A percentile compares a stretch with the other conserved stretches of the same genome.
These are phyloP conservation scores for Chlamydomonas reinhardtii DNA, from an alignment of 163 green algal species.

Conservation along the genomic window DNA sequence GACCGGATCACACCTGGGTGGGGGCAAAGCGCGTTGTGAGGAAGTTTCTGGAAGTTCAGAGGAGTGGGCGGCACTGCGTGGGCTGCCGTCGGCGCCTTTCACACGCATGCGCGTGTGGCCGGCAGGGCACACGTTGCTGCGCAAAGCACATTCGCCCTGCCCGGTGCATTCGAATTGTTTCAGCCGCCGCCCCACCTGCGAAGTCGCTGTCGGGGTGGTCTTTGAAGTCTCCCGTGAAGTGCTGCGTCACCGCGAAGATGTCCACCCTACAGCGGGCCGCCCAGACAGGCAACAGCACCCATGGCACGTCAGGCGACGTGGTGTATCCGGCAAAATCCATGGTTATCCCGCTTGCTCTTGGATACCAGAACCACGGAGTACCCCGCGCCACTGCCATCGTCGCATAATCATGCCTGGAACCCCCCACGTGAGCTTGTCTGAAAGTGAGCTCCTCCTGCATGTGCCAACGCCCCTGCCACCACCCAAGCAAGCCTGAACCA, in stretches of 20 bases:
- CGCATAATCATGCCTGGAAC: too few relatives aligned
- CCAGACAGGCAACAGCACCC: not conserved
- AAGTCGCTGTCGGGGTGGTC: constrained; percentile 44
- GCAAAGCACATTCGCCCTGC: too few relatives aligned
- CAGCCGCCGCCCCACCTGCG: not conserved
- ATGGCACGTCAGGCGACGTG: too few relatives aligned
- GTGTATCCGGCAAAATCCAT: too few relatives aligned
- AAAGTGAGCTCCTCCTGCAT: too few relatives aligned
- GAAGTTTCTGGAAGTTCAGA: not conserved
- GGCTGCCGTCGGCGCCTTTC: too few relatives aligned
- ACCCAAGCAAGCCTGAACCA: not conserved
- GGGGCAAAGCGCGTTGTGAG: not conserved
- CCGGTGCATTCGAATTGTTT: not conserved
- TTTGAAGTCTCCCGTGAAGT: constrained; percentile 32
- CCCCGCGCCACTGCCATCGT: too few relatives aligned
- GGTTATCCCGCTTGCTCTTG: too few relatives aligned
- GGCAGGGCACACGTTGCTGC: too few relatives aligned
- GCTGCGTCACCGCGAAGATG: constrained; percentile 37
- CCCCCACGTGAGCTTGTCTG: too few relatives aligned
- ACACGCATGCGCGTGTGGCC: too few relatives aligned
- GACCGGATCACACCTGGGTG: constrained; percentile 21
- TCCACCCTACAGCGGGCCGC: constrained; percentile 33
- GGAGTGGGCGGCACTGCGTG: not conserved
- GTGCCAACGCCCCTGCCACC: too few relatives aligned
- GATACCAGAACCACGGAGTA: not conserved